Evolutionary conservation across 2,329 filamentous ascomycete species (phyloP).

Genomic region (Macrophomina phaseolina): DNA sequence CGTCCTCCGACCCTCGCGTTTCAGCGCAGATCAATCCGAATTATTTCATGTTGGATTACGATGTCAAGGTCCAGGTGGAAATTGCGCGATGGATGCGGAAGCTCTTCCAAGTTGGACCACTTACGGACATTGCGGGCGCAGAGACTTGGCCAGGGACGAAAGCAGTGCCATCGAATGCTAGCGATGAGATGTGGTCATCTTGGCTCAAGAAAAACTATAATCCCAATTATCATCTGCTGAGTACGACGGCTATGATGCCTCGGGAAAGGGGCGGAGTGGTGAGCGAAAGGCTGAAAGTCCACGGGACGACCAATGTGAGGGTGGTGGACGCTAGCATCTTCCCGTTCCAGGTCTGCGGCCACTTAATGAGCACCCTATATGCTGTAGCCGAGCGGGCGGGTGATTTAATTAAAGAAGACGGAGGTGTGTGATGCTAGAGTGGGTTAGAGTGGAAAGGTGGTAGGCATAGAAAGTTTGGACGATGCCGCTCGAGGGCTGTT

Average conservation of each 20-base stretch:
- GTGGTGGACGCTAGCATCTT: slow-evolving; percentile 41
- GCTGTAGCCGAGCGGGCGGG: slow-evolving; percentile 41
- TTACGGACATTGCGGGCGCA: slow-evolving; percentile 36
- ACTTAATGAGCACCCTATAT: slow-evolving; percentile 40
- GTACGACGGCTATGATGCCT: slow-evolving; percentile 42
- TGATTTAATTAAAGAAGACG: slow-evolving; percentile 36
- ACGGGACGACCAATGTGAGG: slow-evolving; percentile 39
- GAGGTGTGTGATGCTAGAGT: too few species aligned
- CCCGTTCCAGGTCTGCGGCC: slow-evolving; percentile 40
- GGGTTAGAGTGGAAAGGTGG: too few species aligned
- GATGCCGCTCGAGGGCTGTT: background rate
- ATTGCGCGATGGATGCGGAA: slow-evolving; percentile 41
- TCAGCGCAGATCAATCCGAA: slow-evolving; percentile 50
- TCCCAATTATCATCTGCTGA: slow-evolving; percentile 41
- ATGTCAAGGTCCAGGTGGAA: slow-evolving; percentile 46
- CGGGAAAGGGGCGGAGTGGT: slow-evolving; percentile 40
- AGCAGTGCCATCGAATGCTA: slow-evolving; percentile 30
- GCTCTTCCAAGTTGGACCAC: slow-evolving; percentile 39
- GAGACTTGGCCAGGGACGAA: slow-evolving; percentile 30
- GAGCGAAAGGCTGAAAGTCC: slow-evolving; percentile 35
- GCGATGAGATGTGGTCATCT: slow-evolving; percentile 32
- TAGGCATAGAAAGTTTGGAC: too few species aligned
- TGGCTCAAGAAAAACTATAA: slow-evolving; percentile 31
- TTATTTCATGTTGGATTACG: slow-evolving; percentile 52
- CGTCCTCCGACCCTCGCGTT: slow-evolving; percentile 41